A percentile compares a stretch with the other conserved stretches of the same genome.
Conservation (phyloP, 768 basidiomycete genomes). For the Boletus reticulatus region DNA sequence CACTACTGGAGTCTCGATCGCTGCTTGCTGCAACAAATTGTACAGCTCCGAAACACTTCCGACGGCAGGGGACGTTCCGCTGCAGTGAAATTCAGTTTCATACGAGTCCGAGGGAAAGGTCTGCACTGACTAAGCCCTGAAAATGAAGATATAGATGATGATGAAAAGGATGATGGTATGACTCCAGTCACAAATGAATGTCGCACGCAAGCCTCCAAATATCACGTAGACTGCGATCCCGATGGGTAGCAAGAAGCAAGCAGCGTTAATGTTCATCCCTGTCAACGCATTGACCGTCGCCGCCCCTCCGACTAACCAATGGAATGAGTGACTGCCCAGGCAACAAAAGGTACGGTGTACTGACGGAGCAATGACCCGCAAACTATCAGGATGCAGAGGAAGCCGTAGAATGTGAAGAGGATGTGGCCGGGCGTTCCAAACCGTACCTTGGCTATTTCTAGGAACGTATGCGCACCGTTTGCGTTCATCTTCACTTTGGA, state of each 20-base stretch:
- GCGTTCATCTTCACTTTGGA: conserved; percentile 57
- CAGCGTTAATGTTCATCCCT: conserved; percentile 43
- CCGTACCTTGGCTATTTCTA: conserved; percentile 52
- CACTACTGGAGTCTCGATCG: conserved; percentile 41
- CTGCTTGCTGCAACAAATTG: conserved; percentile 47
- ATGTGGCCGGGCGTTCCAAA: conserved; percentile 48
- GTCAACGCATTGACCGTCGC: conserved; percentile 46
- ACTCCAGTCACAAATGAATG: conserved; percentile 44
- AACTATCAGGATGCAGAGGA: conserved; percentile 50
- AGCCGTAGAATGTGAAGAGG: conserved; percentile 51
- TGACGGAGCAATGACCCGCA: conserved; percentile 48
- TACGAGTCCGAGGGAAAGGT: neutral
- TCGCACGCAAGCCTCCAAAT: conserved; percentile 42
- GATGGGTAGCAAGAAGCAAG: conserved; percentile 45
- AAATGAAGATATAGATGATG: conserved; percentile 31
- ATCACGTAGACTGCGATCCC: conserved; percentile 44
- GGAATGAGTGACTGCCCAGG: neutral
- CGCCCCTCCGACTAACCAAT: conserved; percentile 39
- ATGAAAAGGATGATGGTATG: conserved; percentile 47
- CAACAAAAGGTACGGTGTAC: conserved; percentile 10
- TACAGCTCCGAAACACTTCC: conserved; percentile 42
- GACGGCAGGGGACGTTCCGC: conserved; percentile 36
- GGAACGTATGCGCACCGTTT: conserved; percentile 54
- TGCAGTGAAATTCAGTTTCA: conserved; percentile 13
- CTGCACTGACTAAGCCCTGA: conserved; percentile 27